phyloP scores from a whole-genome alignment of 179 eudicot genomes.

The Heliamphora pulchella region DNA sequence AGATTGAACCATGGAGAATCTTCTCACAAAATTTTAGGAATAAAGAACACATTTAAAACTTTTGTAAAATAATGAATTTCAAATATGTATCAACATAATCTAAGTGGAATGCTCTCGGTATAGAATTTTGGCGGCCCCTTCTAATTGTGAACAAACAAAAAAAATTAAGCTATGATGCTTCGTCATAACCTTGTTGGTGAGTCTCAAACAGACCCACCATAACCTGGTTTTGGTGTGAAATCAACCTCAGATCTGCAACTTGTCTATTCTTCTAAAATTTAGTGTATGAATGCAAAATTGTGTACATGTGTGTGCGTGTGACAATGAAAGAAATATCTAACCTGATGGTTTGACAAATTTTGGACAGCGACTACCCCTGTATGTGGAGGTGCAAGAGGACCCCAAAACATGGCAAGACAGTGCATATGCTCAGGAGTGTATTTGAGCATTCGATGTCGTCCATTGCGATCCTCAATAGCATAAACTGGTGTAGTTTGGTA shows the following conservation, averaged over 20 bases:
- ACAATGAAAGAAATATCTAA: constrained; percentile 16
- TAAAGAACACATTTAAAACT: too few relatives aligned
- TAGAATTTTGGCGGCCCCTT: too few relatives aligned
- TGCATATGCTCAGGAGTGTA: constrained; percentile 99
- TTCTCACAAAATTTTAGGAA: background rate
- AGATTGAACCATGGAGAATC: background rate
- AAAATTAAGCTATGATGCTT: background rate
- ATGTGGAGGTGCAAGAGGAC: constrained; percentile 93
- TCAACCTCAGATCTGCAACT: background rate
- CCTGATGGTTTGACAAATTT: constrained; percentile 75
- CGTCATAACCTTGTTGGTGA: background rate
- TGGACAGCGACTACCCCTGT: constrained; percentile 91
- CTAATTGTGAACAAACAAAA: too few relatives aligned
- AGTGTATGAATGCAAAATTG: too few relatives aligned
- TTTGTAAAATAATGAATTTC: too few relatives aligned
- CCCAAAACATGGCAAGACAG: constrained; percentile 98
- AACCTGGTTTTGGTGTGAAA: background rate
- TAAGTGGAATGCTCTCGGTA: too few relatives aligned
- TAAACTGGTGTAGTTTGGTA: constrained; percentile 86
- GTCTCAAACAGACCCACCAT: background rate
- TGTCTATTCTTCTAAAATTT: background rate
- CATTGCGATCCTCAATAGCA: constrained; percentile 79
- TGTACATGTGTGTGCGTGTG: too few relatives aligned
- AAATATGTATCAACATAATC: too few relatives aligned
- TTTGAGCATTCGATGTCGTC: constrained; percentile 87